Evolutionary conservation across 2,329 filamentous ascomycete species (phyloP), one percentile per base, ranked within the genome.

Genomic region (Thelonectria rubi): DNA sequence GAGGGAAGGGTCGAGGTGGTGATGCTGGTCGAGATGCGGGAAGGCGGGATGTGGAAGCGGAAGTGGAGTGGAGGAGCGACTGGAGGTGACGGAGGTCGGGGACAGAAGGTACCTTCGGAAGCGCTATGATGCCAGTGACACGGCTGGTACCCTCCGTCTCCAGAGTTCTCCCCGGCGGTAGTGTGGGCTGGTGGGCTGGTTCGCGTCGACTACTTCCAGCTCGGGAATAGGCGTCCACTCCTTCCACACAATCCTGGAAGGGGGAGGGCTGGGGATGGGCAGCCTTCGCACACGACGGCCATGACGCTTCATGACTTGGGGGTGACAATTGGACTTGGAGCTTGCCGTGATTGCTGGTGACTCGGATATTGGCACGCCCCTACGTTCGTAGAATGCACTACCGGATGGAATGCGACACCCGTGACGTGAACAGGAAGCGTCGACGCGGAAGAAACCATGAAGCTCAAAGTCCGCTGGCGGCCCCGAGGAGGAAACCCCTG

Each of bases 31-130:
- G 58, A 49, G 43, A 50, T 56, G 58, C 58, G 58, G 46, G 43
- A 60, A 55, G 53, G 58, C 58, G 58, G 58, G 58, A 61, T 52
- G 53, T 61, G 58, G 58, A 61, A 61, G 58, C 58, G 58, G 47
- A 56, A 61, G 58, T 56, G 58, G 58, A 56, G 58, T 50, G 48
- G 43, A 17, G 43, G 42, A 48, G 42, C 32, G 32, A 34, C 32
- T 34, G 32, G 32, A 17, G 26, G 20, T 47, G 21, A n/a, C n/a
- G n/a, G n/a, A n/a, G 7, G 24, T 24, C 26, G 43, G 45, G 39
- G 48, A 39, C 51, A 14, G 32, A 3, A 34, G 32, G 32, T 50
- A 49, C 52, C 47, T 61, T 42, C 52, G 34, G 46, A 18, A 48
- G 42, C 32, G 21, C 46, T 32, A 30, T 60, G 17, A 37, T 45